Percentiles rank a stretch among this genome's conserved stretches.
phyloP scores from a whole-genome alignment of 441 rosid genomes.

The Melastoma candidum region DNA sequence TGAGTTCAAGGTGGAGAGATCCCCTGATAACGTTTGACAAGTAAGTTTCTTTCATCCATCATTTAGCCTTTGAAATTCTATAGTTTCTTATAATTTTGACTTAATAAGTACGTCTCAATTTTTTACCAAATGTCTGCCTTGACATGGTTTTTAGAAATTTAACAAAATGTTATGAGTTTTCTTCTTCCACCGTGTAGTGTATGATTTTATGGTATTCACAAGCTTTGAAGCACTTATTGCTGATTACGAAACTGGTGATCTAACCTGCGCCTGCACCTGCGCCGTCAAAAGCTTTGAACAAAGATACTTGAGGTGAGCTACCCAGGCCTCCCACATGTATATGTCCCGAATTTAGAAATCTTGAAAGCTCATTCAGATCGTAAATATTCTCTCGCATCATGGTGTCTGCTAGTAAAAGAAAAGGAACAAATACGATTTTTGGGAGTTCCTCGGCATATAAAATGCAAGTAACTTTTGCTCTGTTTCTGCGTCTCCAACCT shows the following conservation, averaged over 20 bases:
- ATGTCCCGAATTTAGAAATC: background rate
- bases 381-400: too few species aligned
- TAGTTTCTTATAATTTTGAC: too few species aligned
- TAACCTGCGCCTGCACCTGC: constrained; percentile 37
- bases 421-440: too few species aligned
- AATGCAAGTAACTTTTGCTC: background rate
- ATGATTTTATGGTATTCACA: constrained; percentile 31
- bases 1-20: constrained; percentile 61
- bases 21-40: constrained; percentile 43
- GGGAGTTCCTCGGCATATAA: too few species aligned
- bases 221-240: constrained; percentile 55
- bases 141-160: too few species aligned
- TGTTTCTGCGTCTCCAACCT: constrained; percentile 36
- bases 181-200: background rate
- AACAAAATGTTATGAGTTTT: too few species aligned
- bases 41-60: constrained; percentile 28
- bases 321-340: background rate
- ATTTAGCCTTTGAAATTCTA: too few species aligned
- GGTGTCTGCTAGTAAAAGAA: too few species aligned
- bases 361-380: background rate
- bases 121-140: too few species aligned
- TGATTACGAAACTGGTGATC: constrained; percentile 44
- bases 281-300: constrained; percentile 50
- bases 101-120: background rate
- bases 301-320: constrained; percentile 54